Base-by-base conservation (phyloP, 805 yeast species). In the Sugiyamaella smithiae region DNA sequence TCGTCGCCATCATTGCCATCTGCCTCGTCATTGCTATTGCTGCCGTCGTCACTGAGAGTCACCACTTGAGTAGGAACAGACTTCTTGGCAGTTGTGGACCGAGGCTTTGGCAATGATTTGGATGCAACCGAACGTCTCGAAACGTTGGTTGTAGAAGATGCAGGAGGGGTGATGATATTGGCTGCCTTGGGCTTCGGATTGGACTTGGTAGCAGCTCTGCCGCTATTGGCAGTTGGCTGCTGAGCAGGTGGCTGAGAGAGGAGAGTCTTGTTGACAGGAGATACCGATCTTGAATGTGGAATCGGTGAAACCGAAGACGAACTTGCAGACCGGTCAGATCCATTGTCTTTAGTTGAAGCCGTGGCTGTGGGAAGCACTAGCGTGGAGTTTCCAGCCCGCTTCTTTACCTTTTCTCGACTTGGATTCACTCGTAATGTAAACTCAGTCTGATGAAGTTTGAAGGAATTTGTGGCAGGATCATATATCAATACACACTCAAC, bases 401-500 rank as follows among this genome's bases (percentile, higher is more conserved):
- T 17, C 32, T 42, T 38, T 40, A 46, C 31, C 48, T 55, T 57
- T 42, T 58, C 61, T 19, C 60, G 46, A 17, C 49, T 44, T 2
- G 57, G 46, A 38, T 51, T 52, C 17, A 58, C 57, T 29, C 60
- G 28, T 11, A 58, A 43, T 1, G 57, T 49, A 23, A 44, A 40
- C 40, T 54, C 59, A 14, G 63, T 43, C 24, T 55, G 59, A 42
- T 52, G 54, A 45, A 63, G 53, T 31, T 63, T 58, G 45, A 57
- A 63, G 16, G 54, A 25, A 4, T 47, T 28, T 2, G 53, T 35
- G 16, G 80, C 76, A 28, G 90, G 87, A 63, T 88, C 91, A 66
- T 79, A 84, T 49, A 88, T 83, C 70, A 88, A 73, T 24, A 95
- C 86, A 64, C 88, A 88, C 7, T 90, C 89, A 48, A 54, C 57